Evolutionary conservation across 208 protist species (phyloP).

Genomic region (Wallacemonas collosoma): DNA sequence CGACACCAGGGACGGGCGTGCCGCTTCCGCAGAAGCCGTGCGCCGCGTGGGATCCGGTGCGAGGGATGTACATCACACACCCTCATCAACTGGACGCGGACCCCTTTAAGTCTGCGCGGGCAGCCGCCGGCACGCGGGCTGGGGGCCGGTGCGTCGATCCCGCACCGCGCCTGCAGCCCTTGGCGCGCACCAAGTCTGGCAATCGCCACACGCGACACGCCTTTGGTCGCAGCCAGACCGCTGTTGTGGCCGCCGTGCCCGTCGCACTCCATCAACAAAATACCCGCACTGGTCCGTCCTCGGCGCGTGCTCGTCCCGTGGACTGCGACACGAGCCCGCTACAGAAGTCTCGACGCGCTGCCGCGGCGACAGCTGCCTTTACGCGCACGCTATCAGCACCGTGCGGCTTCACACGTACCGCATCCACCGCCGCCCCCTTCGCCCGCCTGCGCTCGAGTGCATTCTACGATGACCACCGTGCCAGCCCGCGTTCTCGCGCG

Average conservation of each 20-base stretch:
- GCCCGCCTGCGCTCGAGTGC: slow-evolving; percentile 4
- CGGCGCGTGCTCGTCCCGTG: background rate
- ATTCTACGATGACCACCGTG: background rate
- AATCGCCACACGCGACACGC: background rate
- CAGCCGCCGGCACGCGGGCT: background rate
- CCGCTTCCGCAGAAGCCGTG: slow-evolving; percentile 11
- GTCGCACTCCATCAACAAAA: background rate
- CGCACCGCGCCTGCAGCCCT: slow-evolving; percentile 6
- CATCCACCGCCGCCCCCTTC: background rate
- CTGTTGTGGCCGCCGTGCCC: background rate
- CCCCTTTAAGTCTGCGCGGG: background rate
- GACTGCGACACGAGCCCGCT: background rate
- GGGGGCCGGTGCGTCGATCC: background rate
- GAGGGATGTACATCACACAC: slow-evolving; percentile 21
- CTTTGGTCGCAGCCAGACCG: slow-evolving; percentile 4
- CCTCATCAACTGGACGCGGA: slow-evolving; percentile 6
- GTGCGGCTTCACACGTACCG: slow-evolving; percentile 12
- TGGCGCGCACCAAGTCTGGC: background rate
- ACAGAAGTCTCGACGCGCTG: background rate
- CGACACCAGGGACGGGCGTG: background rate
- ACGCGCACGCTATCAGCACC: slow-evolving; percentile 11
- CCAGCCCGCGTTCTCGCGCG: background rate
- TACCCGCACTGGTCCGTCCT: background rate
- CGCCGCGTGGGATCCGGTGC: slow-evolving; percentile 17
- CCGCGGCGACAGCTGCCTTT: slow-evolving; percentile 3